phyloP scores from a whole-genome alignment of 1,139 yeast genomes.

The Pichia sp. region DNA sequence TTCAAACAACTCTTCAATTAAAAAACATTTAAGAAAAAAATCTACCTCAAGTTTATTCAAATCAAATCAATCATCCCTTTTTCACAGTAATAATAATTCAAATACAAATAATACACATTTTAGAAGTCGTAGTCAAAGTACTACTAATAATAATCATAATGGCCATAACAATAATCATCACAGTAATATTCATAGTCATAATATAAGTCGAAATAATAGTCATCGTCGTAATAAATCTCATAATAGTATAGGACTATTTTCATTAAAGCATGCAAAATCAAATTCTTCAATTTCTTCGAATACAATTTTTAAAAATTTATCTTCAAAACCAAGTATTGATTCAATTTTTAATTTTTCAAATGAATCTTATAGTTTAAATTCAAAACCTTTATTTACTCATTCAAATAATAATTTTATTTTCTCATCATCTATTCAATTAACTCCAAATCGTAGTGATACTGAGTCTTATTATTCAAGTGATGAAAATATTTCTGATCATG shows the following conservation, averaged over 20 bases:
- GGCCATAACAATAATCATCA: background rate
- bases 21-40: constrained; percentile 12
- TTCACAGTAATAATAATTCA: background rate
- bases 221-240: background rate
- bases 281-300: constrained; percentile 9
- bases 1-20: constrained; percentile 12
- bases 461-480: constrained; percentile 11
- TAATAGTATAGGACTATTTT: background rate
- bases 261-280: constrained; percentile 6
- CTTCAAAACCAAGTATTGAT: constrained; percentile 11
- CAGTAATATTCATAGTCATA: background rate
- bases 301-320: constrained; percentile 7
- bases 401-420: constrained; percentile 4
- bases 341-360: constrained; percentile 10
- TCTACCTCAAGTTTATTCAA: constrained; percentile 9
- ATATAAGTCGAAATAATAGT: background rate
- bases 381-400: background rate
- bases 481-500: constrained; percentile 3
- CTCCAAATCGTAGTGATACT: constrained; percentile 8
- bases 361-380: background rate
- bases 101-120: background rate
- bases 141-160: background rate
- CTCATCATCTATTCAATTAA: background rate
- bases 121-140: constrained; percentile 2
- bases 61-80: constrained; percentile 1